Base-by-base conservation (phyloP, 2,329 filamentous ascomycete species). In the Alternaria novae-zelandiae region DNA sequence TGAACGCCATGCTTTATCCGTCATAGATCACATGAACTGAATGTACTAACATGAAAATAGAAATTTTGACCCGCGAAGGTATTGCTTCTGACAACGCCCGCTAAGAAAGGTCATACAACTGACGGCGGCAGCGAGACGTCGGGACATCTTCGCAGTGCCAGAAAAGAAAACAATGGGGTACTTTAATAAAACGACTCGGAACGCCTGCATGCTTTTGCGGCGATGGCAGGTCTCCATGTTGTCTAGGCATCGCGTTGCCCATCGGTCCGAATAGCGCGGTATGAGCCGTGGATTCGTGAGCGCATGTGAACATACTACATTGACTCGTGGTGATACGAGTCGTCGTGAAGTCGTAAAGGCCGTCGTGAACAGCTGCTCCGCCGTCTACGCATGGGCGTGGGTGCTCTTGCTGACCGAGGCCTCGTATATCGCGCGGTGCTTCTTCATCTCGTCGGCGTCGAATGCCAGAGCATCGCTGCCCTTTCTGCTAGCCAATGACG, bases 391-490 rank as follows among this genome's bases (percentile, higher is more conserved):
- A n/a, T 63, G 57, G 26, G 36, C 30, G 25, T 44, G 58, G 32
- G 56, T 50, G 47, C 51, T 66, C 54, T 61, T 69, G 51, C 62
- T 68, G 23, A 69, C 66, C 4, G 72, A 71, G 28, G 75, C 68
- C 49, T 80, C 77, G 72, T 80, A 80, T 58, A 76, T 62, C 60
- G 70, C 64, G 20, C 78, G 77, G 17, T 76, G 73, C 54, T 74
- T 77, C 63, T 73, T 78, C 79, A 81, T 80, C 65, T 78, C 71
- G 50, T 78, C 73, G 3, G 73, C 65, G 60, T 80, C 71, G 63
- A 79, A 80, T 11, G 75, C 74, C 26, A 70, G 65, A 7, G 70
- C 71, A 53, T 79, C 75, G 63, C 78, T 80, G 15, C 68, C 71
- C 58, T 78, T 77, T 30, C 78, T 65, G 67, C 74, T 76, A n/a